Evolutionary conservation across 768 basidiomycete species (phyloP).

Genomic region (Sporobolomyces pararoseus): DNA sequence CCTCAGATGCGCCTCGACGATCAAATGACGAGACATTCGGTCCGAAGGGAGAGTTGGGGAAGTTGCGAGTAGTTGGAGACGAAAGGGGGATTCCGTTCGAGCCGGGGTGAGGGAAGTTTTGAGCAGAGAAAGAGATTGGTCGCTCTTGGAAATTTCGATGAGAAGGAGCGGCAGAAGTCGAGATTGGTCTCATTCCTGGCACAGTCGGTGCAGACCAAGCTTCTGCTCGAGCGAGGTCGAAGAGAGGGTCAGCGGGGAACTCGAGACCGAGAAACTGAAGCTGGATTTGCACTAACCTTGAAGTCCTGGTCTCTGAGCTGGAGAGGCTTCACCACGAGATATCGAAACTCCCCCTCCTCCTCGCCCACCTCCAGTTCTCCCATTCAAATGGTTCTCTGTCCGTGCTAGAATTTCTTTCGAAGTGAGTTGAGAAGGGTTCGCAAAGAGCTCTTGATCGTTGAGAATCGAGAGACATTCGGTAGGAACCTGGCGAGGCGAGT

Average conservation of each 20-base stretch:
- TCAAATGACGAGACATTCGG: not conserved
- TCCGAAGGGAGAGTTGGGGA: constrained; percentile 8
- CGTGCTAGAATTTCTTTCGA: constrained; percentile 94
- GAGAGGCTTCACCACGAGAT: constrained; percentile 23
- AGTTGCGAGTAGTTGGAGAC: not conserved
- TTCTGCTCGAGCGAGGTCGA: constrained; percentile 1
- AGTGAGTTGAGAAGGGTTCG: constrained; percentile 78
- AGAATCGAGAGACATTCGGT: constrained; percentile 80
- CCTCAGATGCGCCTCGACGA: constrained; percentile 6
- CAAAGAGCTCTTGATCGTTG: constrained; percentile 86
- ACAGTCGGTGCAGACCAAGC: constrained; percentile 33
- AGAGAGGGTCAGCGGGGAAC: not conserved
- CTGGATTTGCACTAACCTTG: constrained; percentile 14
- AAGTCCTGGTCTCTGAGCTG: constrained; percentile 24
- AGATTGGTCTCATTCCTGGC: constrained; percentile 8
- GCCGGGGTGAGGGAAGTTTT: constrained; percentile 2
- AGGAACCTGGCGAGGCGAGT: constrained; percentile 55
- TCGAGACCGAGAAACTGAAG: not conserved
- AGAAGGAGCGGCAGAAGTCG: constrained; percentile 23
- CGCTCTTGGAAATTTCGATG: constrained; percentile 19
- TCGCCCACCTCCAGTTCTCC: not conserved
- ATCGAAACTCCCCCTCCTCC: constrained; percentile 10
- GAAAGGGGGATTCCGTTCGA: constrained; percentile 11
- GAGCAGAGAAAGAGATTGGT: constrained; percentile 21
- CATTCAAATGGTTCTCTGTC: constrained; percentile 56